These are phyloP conservation scores for Dactylellina sp. DNA, from an alignment of 2,329 filamentous ascomycete species.

Conservation along the genomic window DNA sequence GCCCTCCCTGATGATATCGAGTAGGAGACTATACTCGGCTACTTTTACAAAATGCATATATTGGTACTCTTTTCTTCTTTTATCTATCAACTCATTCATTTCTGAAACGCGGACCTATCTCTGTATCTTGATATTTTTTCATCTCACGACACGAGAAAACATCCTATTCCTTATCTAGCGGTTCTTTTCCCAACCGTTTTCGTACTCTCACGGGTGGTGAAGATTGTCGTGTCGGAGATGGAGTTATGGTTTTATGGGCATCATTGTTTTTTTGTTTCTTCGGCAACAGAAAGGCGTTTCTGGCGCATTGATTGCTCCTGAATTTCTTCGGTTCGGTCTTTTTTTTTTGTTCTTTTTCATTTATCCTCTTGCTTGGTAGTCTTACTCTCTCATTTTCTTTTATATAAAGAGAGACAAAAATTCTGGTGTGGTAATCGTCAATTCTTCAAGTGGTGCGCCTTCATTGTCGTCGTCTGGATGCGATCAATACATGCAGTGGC, in stretches of 20 bases:
- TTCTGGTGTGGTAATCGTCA: slow-evolving; percentile 54
- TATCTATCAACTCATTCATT: slow-evolving; percentile 12
- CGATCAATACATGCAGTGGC: slow-evolving; percentile 36
- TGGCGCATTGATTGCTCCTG: slow-evolving; percentile 52
- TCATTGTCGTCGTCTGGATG: slow-evolving; percentile 32
- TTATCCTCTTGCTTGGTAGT: slow-evolving; percentile 32
- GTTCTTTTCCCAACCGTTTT: slow-evolving; percentile 40
- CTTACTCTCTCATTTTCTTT: slow-evolving; percentile 20
- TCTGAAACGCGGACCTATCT: slow-evolving; percentile 1
- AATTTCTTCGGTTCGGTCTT: slow-evolving; percentile 31
- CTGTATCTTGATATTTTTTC: slow-evolving; percentile 41
- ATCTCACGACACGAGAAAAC: slow-evolving; percentile 52
- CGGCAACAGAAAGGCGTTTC: slow-evolving; percentile 52
- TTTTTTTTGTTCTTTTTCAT: slow-evolving; percentile 39
- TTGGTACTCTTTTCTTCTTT: slow-evolving; percentile 45
- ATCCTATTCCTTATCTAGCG: slow-evolving; percentile 40
- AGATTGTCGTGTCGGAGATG: slow-evolving; percentile 15
- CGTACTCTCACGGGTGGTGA: background rate
- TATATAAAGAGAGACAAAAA: slow-evolving; percentile 3
- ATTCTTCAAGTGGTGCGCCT: slow-evolving; percentile 22
- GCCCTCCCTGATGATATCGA: slow-evolving; percentile 59
- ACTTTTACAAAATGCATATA: background rate
- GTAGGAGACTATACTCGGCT: slow-evolving; percentile 20
- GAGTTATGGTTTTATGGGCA: slow-evolving; percentile 57
- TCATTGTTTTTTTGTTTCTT: slow-evolving; percentile 55